These are phyloP conservation scores for Salix caprea DNA, from an alignment of 345 rosid genomes.

Conservation along the genomic window DNA sequence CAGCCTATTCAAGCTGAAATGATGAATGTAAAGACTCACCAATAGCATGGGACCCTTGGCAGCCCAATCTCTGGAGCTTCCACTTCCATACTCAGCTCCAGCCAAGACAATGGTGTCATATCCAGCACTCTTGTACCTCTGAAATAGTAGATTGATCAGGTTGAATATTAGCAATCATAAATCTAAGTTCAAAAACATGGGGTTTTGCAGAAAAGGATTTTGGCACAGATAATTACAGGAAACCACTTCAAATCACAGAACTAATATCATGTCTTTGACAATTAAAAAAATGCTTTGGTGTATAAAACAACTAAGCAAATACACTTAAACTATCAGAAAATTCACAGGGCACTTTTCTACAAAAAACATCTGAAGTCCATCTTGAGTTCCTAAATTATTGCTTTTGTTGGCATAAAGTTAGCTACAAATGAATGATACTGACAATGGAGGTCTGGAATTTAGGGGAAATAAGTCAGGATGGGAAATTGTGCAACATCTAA, in stretches of 20 bases:
- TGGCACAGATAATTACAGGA: background rate
- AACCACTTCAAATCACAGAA: background rate
- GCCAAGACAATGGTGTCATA: constrained; percentile 81
- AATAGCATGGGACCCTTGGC: constrained; percentile 97
- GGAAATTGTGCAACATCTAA: background rate
- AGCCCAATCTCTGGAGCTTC: constrained; percentile 99
- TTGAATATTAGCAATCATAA: background rate
- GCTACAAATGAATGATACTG: no score
- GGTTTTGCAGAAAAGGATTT: background rate
- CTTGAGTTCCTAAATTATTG: no score
- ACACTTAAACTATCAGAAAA: no score
- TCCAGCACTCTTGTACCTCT: constrained; percentile 81
- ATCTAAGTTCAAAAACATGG: background rate
- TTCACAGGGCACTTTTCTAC: no score
- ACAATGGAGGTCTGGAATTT: no score
- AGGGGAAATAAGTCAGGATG: background rate
- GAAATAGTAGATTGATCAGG: constrained; percentile 21
- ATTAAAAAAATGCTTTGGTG: no score
- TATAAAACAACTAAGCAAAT: no score
- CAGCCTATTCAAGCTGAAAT: background rate
- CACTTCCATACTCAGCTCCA: constrained; percentile 99
- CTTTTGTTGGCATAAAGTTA: no score
- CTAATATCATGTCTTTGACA: background rate
- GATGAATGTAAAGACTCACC: constrained; percentile 37
- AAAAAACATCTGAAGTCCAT: no score